A percentile compares a stretch with the other conserved stretches of the same genome.
These are phyloP conservation scores for Annulohypoxylon maeteangense DNA, from an alignment of 495 filamentous ascomycete species.

Conservation along the genomic window DNA sequence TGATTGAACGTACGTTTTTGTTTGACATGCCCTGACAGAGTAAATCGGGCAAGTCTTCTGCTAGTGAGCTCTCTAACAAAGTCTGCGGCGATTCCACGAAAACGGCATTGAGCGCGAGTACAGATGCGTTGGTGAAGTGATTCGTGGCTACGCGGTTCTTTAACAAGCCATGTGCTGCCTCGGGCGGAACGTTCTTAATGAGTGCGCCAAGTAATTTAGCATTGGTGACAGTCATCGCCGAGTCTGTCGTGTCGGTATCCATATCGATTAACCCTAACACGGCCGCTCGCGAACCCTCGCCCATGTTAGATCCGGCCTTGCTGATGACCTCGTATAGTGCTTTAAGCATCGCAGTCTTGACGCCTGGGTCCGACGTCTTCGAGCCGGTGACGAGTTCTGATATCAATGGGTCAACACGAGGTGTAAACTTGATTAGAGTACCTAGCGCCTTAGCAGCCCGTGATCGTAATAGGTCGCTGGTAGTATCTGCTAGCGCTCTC, in stretches of 20 bases:
- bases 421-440: slow-evolving; percentile 94
- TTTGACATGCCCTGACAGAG: slow-evolving; percentile 83
- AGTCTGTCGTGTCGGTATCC: slow-evolving; percentile 77
- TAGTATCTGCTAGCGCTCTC: slow-evolving; percentile 90
- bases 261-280: slow-evolving; percentile 89
- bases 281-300: slow-evolving; percentile 81
- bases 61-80: slow-evolving; percentile 70
- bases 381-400: slow-evolving; percentile 91
- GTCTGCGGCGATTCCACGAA: slow-evolving; percentile 79
- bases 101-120: slow-evolving; percentile 88
- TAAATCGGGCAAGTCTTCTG: slow-evolving; percentile 74
- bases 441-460: slow-evolving; percentile 95
- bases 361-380: slow-evolving; percentile 87
- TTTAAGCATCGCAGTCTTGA: slow-evolving; percentile 96
- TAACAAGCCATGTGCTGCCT: slow-evolving; percentile 73
- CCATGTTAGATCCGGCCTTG: slow-evolving; percentile 94
- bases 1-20: slow-evolving; percentile 68
- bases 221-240: slow-evolving; percentile 84
- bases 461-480: slow-evolving; percentile 86
- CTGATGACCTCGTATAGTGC: slow-evolving; percentile 95
- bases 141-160: slow-evolving; percentile 83
- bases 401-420: slow-evolving; percentile 88
- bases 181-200: slow-evolving; percentile 79
- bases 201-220: slow-evolving; percentile 89
- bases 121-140: slow-evolving; percentile 71